Conservation (phyloP, 805 yeast genomes). For the Candida quercuum region DNA sequence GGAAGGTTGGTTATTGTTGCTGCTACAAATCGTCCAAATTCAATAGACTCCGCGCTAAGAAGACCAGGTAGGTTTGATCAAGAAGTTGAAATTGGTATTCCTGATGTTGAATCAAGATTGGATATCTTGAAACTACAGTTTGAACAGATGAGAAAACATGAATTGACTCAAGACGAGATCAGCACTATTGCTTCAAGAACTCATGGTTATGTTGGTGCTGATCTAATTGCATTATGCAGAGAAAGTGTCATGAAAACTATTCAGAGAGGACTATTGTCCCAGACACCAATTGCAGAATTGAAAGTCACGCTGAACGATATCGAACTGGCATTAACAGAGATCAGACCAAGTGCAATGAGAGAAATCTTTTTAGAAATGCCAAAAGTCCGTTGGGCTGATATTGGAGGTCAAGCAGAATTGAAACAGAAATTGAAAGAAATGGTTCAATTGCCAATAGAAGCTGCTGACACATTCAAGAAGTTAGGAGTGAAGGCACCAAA, state of each 20-base stretch:
- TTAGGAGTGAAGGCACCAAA: constrained; percentile 89
- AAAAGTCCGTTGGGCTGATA: constrained; percentile 87
- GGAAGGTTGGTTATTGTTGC: constrained; percentile 66
- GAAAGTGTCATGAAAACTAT: constrained; percentile 87
- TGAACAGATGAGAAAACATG: constrained; percentile 42
- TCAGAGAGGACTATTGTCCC: constrained; percentile 44
- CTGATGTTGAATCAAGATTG: constrained; percentile 74
- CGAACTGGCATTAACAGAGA: constrained; percentile 67
- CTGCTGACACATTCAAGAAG: constrained; percentile 65
- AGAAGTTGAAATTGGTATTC: constrained; percentile 87
- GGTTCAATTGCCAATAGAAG: constrained; percentile 86
- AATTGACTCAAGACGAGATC: constrained; percentile 50
- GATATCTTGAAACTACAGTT: constrained; percentile 69
- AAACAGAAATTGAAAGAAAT: constrained; percentile 82
- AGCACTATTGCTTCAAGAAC: constrained; percentile 65
- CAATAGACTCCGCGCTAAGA: constrained; percentile 66
- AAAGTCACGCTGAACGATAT: constrained; percentile 53
- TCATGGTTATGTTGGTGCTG: constrained; percentile 98
- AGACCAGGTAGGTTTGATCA: constrained; percentile 89
- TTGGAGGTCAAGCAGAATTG: constrained; percentile 88
- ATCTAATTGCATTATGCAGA: constrained; percentile 77
- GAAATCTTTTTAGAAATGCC: constrained; percentile 94
- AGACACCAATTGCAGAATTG: constrained; percentile 29
- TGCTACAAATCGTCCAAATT: constrained; percentile 68
- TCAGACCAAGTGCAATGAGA: constrained; percentile 95